Conservation (phyloP, 2,329 filamentous ascomycete species). For the Paradendryphiella salina region DNA sequence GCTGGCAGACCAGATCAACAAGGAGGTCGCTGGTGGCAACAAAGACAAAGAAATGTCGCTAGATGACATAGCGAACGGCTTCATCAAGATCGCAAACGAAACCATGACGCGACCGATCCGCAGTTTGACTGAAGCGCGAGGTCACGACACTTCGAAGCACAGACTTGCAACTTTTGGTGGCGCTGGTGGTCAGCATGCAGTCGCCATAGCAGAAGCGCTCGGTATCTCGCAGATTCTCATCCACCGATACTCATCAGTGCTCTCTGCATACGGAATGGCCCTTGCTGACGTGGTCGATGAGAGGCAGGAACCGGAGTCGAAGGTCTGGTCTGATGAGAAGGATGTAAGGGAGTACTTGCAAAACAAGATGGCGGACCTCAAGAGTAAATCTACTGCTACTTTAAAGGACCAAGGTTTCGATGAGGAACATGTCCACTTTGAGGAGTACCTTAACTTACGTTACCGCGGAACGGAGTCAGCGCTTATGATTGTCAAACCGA, state of each 20-base stretch:
- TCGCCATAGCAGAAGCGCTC: constrained; percentile 83
- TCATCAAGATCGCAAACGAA: constrained; percentile 87
- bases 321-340: constrained; percentile 61
- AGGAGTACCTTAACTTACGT: constrained; percentile 92
- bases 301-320: constrained; percentile 74
- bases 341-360: constrained; percentile 66
- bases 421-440: constrained; percentile 74
- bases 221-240: constrained; percentile 84
- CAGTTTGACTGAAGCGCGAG: constrained; percentile 88
- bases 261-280: constrained; percentile 92
- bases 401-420: constrained; percentile 79
- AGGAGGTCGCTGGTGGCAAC: constrained; percentile 66
- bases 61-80: constrained; percentile 87
- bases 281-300: constrained; percentile 92
- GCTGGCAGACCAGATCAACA: constrained; percentile 75
- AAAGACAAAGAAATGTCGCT: constrained; percentile 67
- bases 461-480: constrained; percentile 90
- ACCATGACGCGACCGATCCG: constrained; percentile 89
- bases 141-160: constrained; percentile 87
- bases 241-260: constrained; percentile 83
- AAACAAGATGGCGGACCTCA: constrained; percentile 76
- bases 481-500: constrained; percentile 82
- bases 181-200: constrained; percentile 87
- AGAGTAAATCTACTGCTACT: constrained; percentile 69
- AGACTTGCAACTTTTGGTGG: constrained; percentile 91